Evolutionary conservation across 2,329 filamentous ascomycete genomes (phyloP).

Genomic region (Fusarium pininemorale): DNA sequence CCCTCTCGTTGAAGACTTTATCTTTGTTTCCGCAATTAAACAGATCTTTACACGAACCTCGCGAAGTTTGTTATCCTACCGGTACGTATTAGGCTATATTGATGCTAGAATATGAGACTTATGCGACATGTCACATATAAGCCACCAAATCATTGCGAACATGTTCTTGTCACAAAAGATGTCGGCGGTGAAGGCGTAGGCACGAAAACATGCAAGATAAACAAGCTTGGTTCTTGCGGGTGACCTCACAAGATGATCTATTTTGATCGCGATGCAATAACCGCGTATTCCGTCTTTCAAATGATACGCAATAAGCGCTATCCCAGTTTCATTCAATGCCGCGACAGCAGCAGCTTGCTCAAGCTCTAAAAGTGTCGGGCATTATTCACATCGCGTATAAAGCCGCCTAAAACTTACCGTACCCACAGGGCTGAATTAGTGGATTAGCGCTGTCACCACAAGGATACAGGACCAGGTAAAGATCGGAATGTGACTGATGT

Average conservation of each 20-base stretch:
- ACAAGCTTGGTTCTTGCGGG: not conserved
- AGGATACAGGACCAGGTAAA: not conserved
- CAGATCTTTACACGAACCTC: not conserved
- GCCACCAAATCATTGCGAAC: not conserved
- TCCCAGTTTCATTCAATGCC: not conserved
- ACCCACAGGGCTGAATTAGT: not conserved
- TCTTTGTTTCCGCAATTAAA: not conserved
- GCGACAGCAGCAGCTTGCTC: not conserved
- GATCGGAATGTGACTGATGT: not conserved
- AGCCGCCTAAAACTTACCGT: not conserved
- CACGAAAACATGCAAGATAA: not conserved
- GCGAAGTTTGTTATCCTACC: not conserved
- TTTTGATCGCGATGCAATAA: not conserved
- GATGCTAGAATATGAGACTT: rapidly evolving
- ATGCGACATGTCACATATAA: rapidly evolving
- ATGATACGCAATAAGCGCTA: not conserved
- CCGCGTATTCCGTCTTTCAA: rapidly evolving
- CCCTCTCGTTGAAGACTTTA: not conserved
- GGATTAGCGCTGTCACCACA: not conserved
- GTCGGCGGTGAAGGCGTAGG: not conserved
- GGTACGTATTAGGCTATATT: no score
- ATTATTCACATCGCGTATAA: not conserved
- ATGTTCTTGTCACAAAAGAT: not conserved
- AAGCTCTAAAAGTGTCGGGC: not conserved
- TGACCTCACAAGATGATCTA: not conserved